Evolutionary conservation across 116 monocot species (phyloP), one percentile per base, ranked within the genome.

Genomic region (Trichopus zeylanicus): DNA sequence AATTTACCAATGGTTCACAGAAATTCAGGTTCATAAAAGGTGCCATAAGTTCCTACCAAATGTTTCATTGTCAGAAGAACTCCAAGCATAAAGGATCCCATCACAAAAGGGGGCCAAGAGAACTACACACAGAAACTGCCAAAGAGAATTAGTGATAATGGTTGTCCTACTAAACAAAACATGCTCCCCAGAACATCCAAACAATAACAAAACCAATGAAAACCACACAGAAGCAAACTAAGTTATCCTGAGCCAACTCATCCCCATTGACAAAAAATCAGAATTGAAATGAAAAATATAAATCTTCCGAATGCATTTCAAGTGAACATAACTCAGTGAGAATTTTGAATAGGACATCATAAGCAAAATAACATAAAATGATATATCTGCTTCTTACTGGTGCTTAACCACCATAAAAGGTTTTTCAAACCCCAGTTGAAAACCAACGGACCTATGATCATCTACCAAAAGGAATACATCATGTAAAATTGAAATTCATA

Each of bases 11-110:
- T 32, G 54, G 21, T 54, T 42, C 59, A 26, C 25, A 51, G 24
- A 39, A n/a, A 39, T 2, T 18, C 18, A 56, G 64, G 12, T 67
- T 49, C 23, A 47, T 3, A 32, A 59, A 48, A 48, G 7, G 51
- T 2, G 26, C n/a, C 18, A 16, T 27, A 46, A 69, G 31, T 33
- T 56, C 69, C 3, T 80, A 94, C 94, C 94, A 89, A 56, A 66
- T 89, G 71, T 55, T 94, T 94, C 97, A 97, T 97, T 26, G 67
- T 15, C 46, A 97, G 72, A 75, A 97, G 84, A 63, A 97, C 61
- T 29, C 71, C 67, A 64, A 97, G 91, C 58, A 70, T 82, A 59
- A 53, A 46, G 13, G 75, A 85, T 68, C 97, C 97, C 97, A 97
- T 82, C 51, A 91, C 46, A 65, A 97, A 97, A 46, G 97, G 97